phyloP scores from a whole-genome alignment of 1,284 basidiomycete genomes.

The Porphyrellus sp. region DNA sequence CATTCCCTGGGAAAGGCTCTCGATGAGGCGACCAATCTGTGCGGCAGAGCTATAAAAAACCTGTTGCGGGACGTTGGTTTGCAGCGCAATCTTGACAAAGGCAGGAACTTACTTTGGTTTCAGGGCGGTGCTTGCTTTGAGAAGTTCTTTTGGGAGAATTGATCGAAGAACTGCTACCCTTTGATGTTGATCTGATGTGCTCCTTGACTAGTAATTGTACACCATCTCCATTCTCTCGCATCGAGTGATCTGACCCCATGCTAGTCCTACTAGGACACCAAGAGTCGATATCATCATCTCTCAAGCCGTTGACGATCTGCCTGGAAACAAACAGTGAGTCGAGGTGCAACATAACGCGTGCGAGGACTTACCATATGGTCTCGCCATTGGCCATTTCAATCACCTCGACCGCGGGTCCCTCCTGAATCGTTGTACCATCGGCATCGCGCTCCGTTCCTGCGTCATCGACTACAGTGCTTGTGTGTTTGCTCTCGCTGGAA shows the following conservation, averaged over 20 bases:
- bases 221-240: slow-evolving; percentile 50
- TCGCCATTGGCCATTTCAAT: slow-evolving; percentile 79
- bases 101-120: slow-evolving; percentile 65
- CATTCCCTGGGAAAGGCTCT: slow-evolving; percentile 71
- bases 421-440: slow-evolving; percentile 38
- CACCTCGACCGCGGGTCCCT: slow-evolving; percentile 68
- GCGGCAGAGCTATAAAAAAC: slow-evolving; percentile 75
- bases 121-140: slow-evolving; percentile 58
- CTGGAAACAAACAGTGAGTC: slow-evolving; percentile 38
- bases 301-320: slow-evolving; percentile 78
- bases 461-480: slow-evolving; percentile 28
- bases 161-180: slow-evolving; percentile 59
- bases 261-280: slow-evolving; percentile 64
- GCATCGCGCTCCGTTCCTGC: slow-evolving; percentile 24
- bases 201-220: slow-evolving; percentile 72
- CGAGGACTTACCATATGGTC: slow-evolving; percentile 64
- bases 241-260: slow-evolving; percentile 70
- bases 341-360: slow-evolving; percentile 5
- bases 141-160: slow-evolving; percentile 54
- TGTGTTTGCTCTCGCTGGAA: slow-evolving; percentile 49
- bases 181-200: slow-evolving; percentile 62
- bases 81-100: slow-evolving; percentile 16
- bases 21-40: slow-evolving; percentile 77
- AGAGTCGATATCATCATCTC: slow-evolving; percentile 71
- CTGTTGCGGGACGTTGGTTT: slow-evolving; percentile 38